Evolutionary conservation across 1,284 basidiomycete genomes (phyloP).

Genomic region (Leucoagaricus sp.): DNA sequence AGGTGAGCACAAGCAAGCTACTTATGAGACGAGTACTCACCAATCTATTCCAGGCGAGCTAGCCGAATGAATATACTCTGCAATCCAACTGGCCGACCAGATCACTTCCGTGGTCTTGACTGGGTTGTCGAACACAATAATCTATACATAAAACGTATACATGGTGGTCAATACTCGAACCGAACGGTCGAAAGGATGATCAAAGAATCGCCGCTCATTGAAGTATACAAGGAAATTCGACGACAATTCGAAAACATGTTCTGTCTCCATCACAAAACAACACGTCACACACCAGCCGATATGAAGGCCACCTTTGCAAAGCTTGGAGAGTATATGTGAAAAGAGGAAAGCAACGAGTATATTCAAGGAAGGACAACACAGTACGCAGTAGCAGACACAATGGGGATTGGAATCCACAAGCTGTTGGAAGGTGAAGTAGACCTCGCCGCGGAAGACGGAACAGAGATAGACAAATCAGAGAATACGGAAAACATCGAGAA

Average conservation of each 20-base stretch:
- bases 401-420: background rate
- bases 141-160: slow-evolving; percentile 27
- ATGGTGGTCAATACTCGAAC: slow-evolving; percentile 30
- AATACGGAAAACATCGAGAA: no score
- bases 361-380: background rate
- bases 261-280: slow-evolving; percentile 25
- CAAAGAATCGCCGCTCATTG: slow-evolving; percentile 32
- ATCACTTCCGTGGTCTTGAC: slow-evolving; percentile 24
- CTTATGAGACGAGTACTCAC: background rate
- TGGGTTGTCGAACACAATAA: slow-evolving; percentile 32
- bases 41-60: slow-evolving; percentile 20
- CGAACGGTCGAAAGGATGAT: slow-evolving; percentile 28
- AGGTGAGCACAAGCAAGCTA: slow-evolving; percentile 17
- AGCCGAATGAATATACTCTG: slow-evolving; percentile 28
- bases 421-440: slow-evolving; percentile 12
- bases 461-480: no score
- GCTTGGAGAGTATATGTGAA: slow-evolving; percentile 23
- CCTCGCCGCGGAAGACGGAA: background rate
- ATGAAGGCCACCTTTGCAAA: slow-evolving; percentile 29
- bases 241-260: slow-evolving; percentile 31
- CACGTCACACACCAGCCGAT: slow-evolving; percentile 26
- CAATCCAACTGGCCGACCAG: slow-evolving; percentile 28
- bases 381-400: background rate
- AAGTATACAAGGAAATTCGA: slow-evolving; percentile 26
- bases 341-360: slow-evolving; percentile 21